Evolutionary conservation across 192 early-diverging fungal species (phyloP).

Genomic region (Diversispora eburnea): DNA sequence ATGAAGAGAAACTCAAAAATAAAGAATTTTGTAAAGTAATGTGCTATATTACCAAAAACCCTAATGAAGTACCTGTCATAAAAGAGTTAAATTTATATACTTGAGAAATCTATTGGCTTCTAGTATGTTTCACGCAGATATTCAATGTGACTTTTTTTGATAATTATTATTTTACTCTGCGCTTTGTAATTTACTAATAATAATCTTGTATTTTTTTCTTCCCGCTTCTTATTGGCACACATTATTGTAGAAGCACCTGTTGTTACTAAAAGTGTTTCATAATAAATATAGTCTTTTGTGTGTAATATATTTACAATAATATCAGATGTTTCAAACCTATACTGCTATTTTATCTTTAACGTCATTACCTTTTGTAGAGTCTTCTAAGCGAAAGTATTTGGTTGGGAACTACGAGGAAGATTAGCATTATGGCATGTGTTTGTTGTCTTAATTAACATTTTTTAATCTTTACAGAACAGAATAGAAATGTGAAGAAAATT

Average conservation of each 20-base stretch:
- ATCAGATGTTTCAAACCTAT: neutral
- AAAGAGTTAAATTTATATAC: too few species aligned
- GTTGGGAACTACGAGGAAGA: neutral
- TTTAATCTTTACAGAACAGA: constrained; percentile 12
- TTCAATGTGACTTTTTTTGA: too few species aligned
- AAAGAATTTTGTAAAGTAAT: too few species aligned
- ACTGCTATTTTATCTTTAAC: neutral
- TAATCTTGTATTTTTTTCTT: too few species aligned
- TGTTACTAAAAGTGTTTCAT: neutral
- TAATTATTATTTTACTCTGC: too few species aligned
- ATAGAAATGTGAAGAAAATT: constrained; percentile 7
- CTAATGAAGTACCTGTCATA: too few species aligned
- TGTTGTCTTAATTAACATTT: constrained; percentile 3
- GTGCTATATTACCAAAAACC: too few species aligned
- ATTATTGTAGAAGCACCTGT: neutral
- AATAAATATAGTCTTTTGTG: neutral
- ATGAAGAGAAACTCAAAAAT: too few species aligned
- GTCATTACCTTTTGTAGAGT: neutral
- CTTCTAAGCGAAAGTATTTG: neutral
- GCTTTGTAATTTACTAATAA: too few species aligned
- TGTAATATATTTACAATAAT: neutral
- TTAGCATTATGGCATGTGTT: constrained; percentile 8
- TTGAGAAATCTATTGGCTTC: too few species aligned
- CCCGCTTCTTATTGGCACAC: too few species aligned
- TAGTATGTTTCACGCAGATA: too few species aligned